phyloP scores from a whole-genome alignment of 768 basidiomycete species.

The Suillus plorans region DNA sequence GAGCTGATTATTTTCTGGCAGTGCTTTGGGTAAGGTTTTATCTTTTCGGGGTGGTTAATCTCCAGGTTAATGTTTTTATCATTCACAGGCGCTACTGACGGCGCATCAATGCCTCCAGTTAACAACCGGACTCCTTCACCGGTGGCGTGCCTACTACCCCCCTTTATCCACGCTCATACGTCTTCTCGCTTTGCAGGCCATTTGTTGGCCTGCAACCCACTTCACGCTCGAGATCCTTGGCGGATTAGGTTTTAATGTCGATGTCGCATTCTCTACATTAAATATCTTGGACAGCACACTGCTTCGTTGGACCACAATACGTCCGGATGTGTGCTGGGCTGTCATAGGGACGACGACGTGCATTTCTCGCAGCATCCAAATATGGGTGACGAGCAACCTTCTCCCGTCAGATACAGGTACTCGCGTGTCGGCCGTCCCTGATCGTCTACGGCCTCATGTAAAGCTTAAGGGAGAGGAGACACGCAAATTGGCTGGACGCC shows the following conservation, averaged over 20 bases:
- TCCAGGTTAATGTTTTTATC: not conserved
- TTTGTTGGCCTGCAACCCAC: slow-evolving; percentile 95
- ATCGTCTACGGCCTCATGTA: slow-evolving; percentile 24
- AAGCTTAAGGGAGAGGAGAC: slow-evolving; percentile 20
- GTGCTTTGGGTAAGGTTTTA: slow-evolving; percentile 62
- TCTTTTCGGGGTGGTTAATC: not conserved
- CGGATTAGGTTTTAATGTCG: slow-evolving; percentile 21
- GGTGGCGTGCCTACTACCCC: slow-evolving; percentile 92
- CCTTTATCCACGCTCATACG: slow-evolving; percentile 87
- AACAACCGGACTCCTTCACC: slow-evolving; percentile 83
- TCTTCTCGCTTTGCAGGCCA: slow-evolving; percentile 88
- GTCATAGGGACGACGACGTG: slow-evolving; percentile 88
- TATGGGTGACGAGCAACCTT: slow-evolving; percentile 96
- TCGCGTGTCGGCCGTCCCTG: slow-evolving; percentile 11
- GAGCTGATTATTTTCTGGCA: slow-evolving; percentile 66
- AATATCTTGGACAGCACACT: slow-evolving; percentile 25
- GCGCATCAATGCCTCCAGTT: slow-evolving; percentile 87
- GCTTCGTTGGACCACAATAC: slow-evolving; percentile 46
- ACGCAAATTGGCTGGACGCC: slow-evolving; percentile 44
- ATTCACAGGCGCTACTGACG: slow-evolving; percentile 73
- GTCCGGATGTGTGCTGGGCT: slow-evolving; percentile 89
- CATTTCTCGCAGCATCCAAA: slow-evolving; percentile 78
- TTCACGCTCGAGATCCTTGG: slow-evolving; percentile 77
- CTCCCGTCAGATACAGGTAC: slow-evolving; percentile 18
- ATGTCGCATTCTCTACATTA: slow-evolving; percentile 7